These are phyloP conservation scores for Yamadazyma insecticola DNA, from an alignment of 805 yeast species.

Conservation along the genomic window DNA sequence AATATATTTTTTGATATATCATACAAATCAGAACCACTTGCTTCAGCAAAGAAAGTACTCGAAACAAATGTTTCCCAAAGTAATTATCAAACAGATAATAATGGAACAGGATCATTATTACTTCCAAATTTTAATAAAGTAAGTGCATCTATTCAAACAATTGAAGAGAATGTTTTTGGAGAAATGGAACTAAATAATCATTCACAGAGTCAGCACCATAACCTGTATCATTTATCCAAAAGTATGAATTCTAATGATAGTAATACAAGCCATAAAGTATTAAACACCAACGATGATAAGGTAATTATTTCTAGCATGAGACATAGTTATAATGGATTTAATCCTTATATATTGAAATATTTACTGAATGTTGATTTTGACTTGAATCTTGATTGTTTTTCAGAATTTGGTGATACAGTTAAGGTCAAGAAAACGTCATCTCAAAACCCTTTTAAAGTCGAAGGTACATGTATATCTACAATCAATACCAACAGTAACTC, in stretches of 20 bases:
- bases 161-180: constrained; percentile 40
- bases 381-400: constrained; percentile 54
- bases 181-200: constrained; percentile 37
- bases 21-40: constrained; percentile 31
- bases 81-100: neutral
- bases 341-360: constrained; percentile 57
- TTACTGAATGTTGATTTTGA: constrained; percentile 50
- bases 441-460: too few relatives aligned
- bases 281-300: constrained; percentile 26
- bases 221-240: neutral
- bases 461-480: constrained; percentile 4
- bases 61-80: constrained; percentile 15
- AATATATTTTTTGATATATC: constrained; percentile 35
- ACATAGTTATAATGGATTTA: constrained; percentile 65
- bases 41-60: constrained; percentile 14
- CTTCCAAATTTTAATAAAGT: constrained; percentile 27
- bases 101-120: constrained; percentile 19
- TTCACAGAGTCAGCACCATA: too few relatives aligned
- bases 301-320: constrained; percentile 31
- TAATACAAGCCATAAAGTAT: constrained; percentile 30
- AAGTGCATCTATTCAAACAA: constrained; percentile 35
- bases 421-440: constrained; percentile 4
- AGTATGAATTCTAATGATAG: neutral
- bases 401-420: constrained; percentile 56
- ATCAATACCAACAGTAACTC: constrained; percentile 23